Conservation (phyloP, 495 filamentous ascomycete species). For the Penicillium canariense region DNA sequence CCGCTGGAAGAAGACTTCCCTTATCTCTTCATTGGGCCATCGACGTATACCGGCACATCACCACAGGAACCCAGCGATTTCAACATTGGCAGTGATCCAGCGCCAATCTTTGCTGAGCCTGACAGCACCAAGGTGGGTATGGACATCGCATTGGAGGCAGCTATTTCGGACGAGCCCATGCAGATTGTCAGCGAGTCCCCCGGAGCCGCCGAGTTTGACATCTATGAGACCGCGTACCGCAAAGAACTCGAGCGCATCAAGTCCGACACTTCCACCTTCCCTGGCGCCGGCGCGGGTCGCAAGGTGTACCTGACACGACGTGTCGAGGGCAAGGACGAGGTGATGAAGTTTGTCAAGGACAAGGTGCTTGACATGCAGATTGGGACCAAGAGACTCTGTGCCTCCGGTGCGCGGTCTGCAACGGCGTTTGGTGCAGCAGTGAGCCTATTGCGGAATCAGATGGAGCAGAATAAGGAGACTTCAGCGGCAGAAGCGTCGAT, state of each 20-base stretch:
- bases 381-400: slow-evolving; percentile 6
- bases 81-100: slow-evolving; percentile 14
- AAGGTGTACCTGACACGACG: slow-evolving; percentile 60
- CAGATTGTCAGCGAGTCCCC: slow-evolving; percentile 76
- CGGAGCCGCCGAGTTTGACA: slow-evolving; percentile 72
- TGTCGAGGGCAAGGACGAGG: slow-evolving; percentile 52
- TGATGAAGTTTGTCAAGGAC: slow-evolving; percentile 39
- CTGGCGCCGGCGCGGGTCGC: slow-evolving; percentile 30
- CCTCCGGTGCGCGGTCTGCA: slow-evolving; percentile 4
- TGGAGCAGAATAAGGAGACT: slow-evolving; percentile 17
- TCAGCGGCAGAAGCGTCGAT: not conserved
- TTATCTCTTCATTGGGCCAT: slow-evolving; percentile 72
- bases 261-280: slow-evolving; percentile 29
- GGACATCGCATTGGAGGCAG: slow-evolving; percentile 7
- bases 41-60: slow-evolving; percentile 38
- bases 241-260: slow-evolving; percentile 74
- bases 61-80: slow-evolving; percentile 12
- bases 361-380: slow-evolving; percentile 29
- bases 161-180: slow-evolving; percentile 12
- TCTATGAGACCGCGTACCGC: slow-evolving; percentile 85
- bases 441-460: slow-evolving; percentile 21
- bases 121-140: slow-evolving; percentile 20
- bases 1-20: slow-evolving; percentile 58
- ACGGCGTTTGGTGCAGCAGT: slow-evolving; percentile 21
- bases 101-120: slow-evolving; percentile 25